Base-by-base conservation (phyloP, 345 rosid species). In the Gynandropsis gynandra region DNA sequence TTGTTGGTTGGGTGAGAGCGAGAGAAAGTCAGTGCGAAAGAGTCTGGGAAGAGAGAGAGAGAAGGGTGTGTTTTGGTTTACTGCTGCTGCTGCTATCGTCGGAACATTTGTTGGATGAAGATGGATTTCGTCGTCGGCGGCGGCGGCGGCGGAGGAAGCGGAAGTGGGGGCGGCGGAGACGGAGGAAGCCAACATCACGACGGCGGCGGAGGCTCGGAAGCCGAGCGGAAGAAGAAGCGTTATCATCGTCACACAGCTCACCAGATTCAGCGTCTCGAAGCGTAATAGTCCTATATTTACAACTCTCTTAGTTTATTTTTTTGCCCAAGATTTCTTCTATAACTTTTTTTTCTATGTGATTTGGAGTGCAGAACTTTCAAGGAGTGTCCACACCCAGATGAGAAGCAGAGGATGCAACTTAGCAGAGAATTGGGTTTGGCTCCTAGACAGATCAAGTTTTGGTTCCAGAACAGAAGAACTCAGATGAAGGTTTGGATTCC, bases 301-400 rank as follows among this genome's bases (percentile, higher is more conserved):
- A 24, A 2, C 24, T 44, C 51, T 38, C 11, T n/a, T 8, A 8
- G 2, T 45, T 16, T 13, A 35, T 31, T 38, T 29, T 9, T 16
- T 5, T 44, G 0, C 13, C 13, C 0, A 24, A 24, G 29, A 24
- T 41, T 16, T 3, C 1, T 40, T 36, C 15, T 1, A n/a, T 16
- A 0, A 31, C 20, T 45, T 16, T 19, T 58, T 40, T 8, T 10
- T 36, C 33, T 1, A 40, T 50, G 16, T 34, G 27, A 21, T 10
- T 32, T 47, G 14, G 32, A 46, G 65, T 75, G 62, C 54, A 92
- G 96, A 19, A 67, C 78, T 79, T 92, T 87, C 71, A 92, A 81
- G 61, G 96, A 92, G 13, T 92, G 88, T 57, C 96, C 89, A 14
- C 98, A 92, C 69, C 98, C 98, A 16, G 98, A 92, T 66, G 96